phyloP scores from a whole-genome alignment of 2,329 filamentous ascomycete genomes.

The Aspergillus bombycis region DNA sequence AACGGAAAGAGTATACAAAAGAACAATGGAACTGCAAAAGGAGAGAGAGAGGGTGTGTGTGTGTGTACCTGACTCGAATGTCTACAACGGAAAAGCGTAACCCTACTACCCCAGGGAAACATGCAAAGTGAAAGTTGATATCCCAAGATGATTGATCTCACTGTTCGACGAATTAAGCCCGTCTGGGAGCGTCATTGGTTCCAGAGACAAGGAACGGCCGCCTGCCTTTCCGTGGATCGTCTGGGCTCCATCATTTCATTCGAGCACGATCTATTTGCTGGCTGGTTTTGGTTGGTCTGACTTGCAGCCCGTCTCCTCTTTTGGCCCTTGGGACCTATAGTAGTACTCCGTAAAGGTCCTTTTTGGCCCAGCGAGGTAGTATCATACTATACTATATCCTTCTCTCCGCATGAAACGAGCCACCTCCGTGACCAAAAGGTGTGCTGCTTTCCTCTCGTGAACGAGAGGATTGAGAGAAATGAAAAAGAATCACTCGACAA shows the following conservation, averaged over 20 bases:
- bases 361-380: neutral
- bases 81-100: neutral
- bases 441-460: neutral
- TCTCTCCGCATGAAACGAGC: neutral
- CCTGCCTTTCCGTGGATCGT: slow-evolving; percentile 25
- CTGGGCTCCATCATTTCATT: slow-evolving; percentile 19
- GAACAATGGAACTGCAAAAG: neutral
- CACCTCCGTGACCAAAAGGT: neutral
- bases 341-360: neutral
- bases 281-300: slow-evolving; percentile 16
- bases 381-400: neutral
- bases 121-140: neutral
- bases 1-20: neutral
- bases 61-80: neutral
- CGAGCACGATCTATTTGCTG: slow-evolving; percentile 19
- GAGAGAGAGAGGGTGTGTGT: too few relatives aligned
- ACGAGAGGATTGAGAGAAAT: neutral
- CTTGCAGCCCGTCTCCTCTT: slow-evolving; percentile 12
- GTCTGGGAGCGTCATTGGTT: slow-evolving; percentile 14
- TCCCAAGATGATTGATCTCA: slow-evolving; percentile 11
- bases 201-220: slow-evolving; percentile 24
- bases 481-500: neutral
- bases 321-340: slow-evolving; percentile 7
- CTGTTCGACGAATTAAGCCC: slow-evolving; percentile 4
- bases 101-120: neutral